phyloP scores from a whole-genome alignment of 208 protist species.

The Vickermania ingenoplastis region DNA sequence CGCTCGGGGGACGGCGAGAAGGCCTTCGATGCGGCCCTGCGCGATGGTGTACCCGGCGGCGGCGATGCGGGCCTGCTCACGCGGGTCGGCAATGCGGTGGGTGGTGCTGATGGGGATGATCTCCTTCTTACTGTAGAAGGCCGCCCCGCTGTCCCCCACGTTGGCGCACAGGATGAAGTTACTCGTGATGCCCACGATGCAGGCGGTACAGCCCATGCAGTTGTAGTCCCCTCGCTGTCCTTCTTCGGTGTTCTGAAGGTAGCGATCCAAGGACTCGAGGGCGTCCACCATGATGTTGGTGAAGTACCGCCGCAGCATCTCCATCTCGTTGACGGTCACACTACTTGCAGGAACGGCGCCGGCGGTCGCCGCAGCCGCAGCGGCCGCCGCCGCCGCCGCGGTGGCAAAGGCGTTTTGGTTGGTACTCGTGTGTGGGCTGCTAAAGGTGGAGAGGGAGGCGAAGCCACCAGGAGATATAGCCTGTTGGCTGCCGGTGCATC shows the following conservation, averaged over 20 bases:
- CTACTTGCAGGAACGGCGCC: slow-evolving; percentile 8
- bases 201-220: slow-evolving; percentile 69
- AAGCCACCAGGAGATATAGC: no score
- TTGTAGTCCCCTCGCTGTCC: slow-evolving; percentile 57
- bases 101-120: slow-evolving; percentile 46
- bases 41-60: slow-evolving; percentile 50
- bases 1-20: slow-evolving; percentile 65
- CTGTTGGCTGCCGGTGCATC: no score
- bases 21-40: slow-evolving; percentile 60
- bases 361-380: slow-evolving; percentile 1
- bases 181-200: slow-evolving; percentile 57
- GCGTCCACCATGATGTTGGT: slow-evolving; percentile 65
- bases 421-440: no score
- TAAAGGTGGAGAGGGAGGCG: no score
- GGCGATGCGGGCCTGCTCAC: slow-evolving; percentile 40
- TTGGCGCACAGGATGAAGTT: slow-evolving; percentile 77
- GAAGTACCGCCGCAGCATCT: slow-evolving; percentile 61
- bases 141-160: slow-evolving; percentile 67
- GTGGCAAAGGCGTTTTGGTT: no score
- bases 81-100: slow-evolving; percentile 40
- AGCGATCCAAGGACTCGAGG: slow-evolving; percentile 50
- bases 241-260: slow-evolving; percentile 29
- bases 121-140: slow-evolving; percentile 29
- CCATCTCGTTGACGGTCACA: slow-evolving; percentile 36
- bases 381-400: neutral